These are phyloP conservation scores for Candida ovalis DNA, from an alignment of 805 yeast species.

Conservation along the genomic window DNA sequence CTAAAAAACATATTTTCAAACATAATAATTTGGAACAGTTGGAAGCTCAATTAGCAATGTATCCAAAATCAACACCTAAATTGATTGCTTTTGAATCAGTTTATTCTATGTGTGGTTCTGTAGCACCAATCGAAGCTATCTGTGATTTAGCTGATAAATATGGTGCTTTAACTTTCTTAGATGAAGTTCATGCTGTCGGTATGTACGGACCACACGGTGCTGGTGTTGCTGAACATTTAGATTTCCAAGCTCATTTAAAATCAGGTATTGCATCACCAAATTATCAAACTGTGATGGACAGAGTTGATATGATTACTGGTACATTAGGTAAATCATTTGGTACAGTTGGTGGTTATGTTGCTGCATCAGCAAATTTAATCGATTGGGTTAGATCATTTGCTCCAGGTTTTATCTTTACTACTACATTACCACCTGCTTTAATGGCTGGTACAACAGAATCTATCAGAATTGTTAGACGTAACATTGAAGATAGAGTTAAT, in stretches of 20 bases:
- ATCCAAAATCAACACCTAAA: constrained; percentile 87
- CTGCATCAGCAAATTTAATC: constrained; percentile 75
- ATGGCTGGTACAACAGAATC: constrained; percentile 95
- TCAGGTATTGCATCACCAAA: constrained; percentile 57
- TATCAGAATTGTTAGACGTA: constrained; percentile 75
- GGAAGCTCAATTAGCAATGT: constrained; percentile 70
- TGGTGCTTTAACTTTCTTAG: constrained; percentile 95
- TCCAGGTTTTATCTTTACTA: constrained; percentile 97
- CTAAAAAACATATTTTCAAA: constrained; percentile 83
- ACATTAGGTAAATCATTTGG: constrained; percentile 97
- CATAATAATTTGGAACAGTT: constrained; percentile 86
- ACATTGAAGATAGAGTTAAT: constrained; percentile 69
- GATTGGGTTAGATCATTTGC: constrained; percentile 97
- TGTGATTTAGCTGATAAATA: constrained; percentile 96
- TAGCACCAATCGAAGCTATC: constrained; percentile 86
- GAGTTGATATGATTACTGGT: constrained; percentile 95
- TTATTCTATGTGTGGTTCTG: constrained; percentile 98
- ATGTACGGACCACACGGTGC: constrained; percentile 99
- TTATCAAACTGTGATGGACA: constrained; percentile 66
- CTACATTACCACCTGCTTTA: constrained; percentile 93
- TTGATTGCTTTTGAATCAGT: constrained; percentile 96
- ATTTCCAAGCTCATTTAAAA: constrained; percentile 76
- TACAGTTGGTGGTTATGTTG: constrained; percentile 95
- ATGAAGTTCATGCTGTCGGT: constrained; percentile 99
- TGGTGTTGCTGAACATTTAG: constrained; percentile 96